phyloP scores from a whole-genome alignment of 2,329 filamentous ascomycete species.

The Cercospora citrullina region DNA sequence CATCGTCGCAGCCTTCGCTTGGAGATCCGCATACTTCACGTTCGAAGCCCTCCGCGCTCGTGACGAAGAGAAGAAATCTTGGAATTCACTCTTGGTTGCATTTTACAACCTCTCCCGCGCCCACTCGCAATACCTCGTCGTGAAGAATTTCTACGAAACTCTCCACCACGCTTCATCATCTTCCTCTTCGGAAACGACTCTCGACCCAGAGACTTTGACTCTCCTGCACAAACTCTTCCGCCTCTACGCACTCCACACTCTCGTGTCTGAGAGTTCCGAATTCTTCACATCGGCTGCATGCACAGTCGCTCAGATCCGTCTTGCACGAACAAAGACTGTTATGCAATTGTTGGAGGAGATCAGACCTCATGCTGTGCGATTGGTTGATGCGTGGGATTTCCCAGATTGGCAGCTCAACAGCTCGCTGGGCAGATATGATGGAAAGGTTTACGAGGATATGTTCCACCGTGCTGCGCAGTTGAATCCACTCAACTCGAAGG shows the following conservation, averaged over 20 bases:
- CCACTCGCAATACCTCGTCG: constrained; percentile 73
- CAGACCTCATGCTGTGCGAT: constrained; percentile 67
- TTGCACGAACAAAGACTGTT: constrained; percentile 66
- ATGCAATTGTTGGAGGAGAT: constrained; percentile 71
- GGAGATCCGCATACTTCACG: constrained; percentile 71
- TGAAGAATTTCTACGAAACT: constrained; percentile 75
- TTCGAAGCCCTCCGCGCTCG: constrained; percentile 74
- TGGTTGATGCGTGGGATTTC: constrained; percentile 75
- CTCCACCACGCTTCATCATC: constrained; percentile 50
- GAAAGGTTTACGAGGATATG: constrained; percentile 76
- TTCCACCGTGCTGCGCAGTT: constrained; percentile 70
- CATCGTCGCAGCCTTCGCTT: constrained; percentile 71
- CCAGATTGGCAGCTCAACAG: constrained; percentile 77
- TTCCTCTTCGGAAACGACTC: constrained; percentile 49
- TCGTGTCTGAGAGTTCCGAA: constrained; percentile 68
- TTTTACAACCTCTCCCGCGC: constrained; percentile 76
- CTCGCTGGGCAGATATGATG: constrained; percentile 68
- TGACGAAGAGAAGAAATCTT: constrained; percentile 72
- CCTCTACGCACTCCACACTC: constrained; percentile 63
- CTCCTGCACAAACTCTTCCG: constrained; percentile 68
- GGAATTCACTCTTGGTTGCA: constrained; percentile 75
- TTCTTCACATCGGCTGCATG: constrained; percentile 71
- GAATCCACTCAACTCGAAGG: constrained; percentile 71
- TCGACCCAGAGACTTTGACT: constrained; percentile 59
- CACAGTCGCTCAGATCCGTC: constrained; percentile 70